phyloP scores from a whole-genome alignment of 192 early-diverging fungal species.

The Mortierella claussenii region DNA sequence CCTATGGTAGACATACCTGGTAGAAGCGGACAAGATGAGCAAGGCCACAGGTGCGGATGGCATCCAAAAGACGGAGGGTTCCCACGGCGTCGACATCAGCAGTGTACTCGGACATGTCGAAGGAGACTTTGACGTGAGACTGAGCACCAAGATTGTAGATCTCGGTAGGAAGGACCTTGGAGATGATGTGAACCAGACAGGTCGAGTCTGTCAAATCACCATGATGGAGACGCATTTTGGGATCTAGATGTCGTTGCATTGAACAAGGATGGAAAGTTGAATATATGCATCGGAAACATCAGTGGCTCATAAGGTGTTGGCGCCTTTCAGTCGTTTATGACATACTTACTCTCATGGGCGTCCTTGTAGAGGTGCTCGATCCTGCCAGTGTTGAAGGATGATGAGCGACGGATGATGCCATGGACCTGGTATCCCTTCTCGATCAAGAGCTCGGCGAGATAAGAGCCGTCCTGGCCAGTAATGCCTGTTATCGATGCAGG shows the following conservation, averaged over 20 bases:
- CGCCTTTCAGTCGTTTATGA: no score
- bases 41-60: slow-evolving; percentile 80
- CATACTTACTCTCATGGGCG: slow-evolving; percentile 64
- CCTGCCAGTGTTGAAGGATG: slow-evolving; percentile 84
- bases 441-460: slow-evolving; percentile 77
- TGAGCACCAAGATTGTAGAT: slow-evolving; percentile 84
- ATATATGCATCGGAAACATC: no score
- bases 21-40: slow-evolving; percentile 69
- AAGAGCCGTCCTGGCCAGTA: slow-evolving; percentile 85
- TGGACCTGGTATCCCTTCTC: slow-evolving; percentile 81
- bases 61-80: slow-evolving; percentile 81
- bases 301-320: no score
- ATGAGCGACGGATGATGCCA: slow-evolving; percentile 82
- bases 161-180: slow-evolving; percentile 78
- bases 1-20: no score
- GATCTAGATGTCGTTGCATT: slow-evolving; percentile 33
- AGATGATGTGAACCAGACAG: slow-evolving; percentile 77
- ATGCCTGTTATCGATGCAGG: slow-evolving; percentile 63
- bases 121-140: slow-evolving; percentile 79
- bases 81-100: slow-evolving; percentile 83
- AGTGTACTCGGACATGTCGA: slow-evolving; percentile 83
- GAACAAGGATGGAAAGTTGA: not conserved
- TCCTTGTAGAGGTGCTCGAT: slow-evolving; percentile 83
- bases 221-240: slow-evolving; percentile 80
- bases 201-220: slow-evolving; percentile 86